Conservation (phyloP, 2,329 filamentous ascomycete species). For the Ceratocystis eucalypticola region DNA sequence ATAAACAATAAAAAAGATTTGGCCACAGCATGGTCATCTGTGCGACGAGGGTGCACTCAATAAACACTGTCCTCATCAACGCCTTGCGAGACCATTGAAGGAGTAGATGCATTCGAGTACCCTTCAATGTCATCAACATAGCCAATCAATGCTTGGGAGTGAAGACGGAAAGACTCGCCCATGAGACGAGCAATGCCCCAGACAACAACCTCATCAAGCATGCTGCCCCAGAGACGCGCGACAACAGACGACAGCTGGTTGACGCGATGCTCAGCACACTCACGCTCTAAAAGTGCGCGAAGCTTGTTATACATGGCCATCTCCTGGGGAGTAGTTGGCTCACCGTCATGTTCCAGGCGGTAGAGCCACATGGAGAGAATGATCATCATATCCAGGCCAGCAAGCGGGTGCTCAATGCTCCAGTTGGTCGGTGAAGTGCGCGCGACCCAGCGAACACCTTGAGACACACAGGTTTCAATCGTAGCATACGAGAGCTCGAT, state of each 20-base stretch:
- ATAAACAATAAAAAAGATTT: slow-evolving; percentile 15
- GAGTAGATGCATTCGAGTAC: slow-evolving; percentile 55
- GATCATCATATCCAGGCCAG: slow-evolving; percentile 93
- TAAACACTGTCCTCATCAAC: slow-evolving; percentile 61
- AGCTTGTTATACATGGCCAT: slow-evolving; percentile 85
- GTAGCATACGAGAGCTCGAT: slow-evolving; percentile 97
- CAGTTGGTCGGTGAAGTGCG: slow-evolving; percentile 95
- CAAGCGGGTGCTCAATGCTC: slow-evolving; percentile 96
- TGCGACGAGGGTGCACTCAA: slow-evolving; percentile 37
- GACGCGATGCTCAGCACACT: slow-evolving; percentile 43
- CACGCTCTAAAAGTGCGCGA: slow-evolving; percentile 62
- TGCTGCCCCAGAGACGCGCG: slow-evolving; percentile 88
- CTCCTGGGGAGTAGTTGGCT: slow-evolving; percentile 74
- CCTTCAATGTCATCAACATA: slow-evolving; percentile 76
- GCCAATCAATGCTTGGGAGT: slow-evolving; percentile 84
- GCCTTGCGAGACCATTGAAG: slow-evolving; percentile 58
- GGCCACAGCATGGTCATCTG: not conserved
- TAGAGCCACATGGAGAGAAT: slow-evolving; percentile 97
- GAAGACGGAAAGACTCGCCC: slow-evolving; percentile 95
- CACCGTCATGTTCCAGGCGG: slow-evolving; percentile 92
- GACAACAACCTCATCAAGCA: slow-evolving; percentile 96
- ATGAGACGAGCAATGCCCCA: slow-evolving; percentile 96
- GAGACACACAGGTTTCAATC: slow-evolving; percentile 86
- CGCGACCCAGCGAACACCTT: slow-evolving; percentile 96
- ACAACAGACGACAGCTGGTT: slow-evolving; percentile 74